These are phyloP conservation scores for Diutina pseudorugosa DNA, from an alignment of 1,139 yeast species.

Conservation along the genomic window DNA sequence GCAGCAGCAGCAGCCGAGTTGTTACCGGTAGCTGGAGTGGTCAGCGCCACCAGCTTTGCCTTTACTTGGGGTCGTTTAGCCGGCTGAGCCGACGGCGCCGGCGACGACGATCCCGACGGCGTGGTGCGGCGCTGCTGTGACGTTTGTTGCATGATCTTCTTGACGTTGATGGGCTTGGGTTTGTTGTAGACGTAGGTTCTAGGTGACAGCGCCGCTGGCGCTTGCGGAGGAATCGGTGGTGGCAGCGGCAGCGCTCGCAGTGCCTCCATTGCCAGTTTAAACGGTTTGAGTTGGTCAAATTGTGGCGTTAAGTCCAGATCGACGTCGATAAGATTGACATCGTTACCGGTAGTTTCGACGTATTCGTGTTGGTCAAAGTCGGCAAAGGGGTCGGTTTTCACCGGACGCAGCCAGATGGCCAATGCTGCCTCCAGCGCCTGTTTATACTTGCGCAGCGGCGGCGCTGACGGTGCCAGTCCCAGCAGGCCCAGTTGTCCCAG, in stretches of 20 bases:
- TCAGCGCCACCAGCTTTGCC: neutral
- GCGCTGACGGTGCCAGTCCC: slow-evolving; percentile 9
- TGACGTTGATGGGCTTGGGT: slow-evolving; percentile 30
- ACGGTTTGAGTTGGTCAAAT: neutral
- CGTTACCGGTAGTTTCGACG: neutral
- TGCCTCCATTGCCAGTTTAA: neutral
- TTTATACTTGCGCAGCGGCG: slow-evolving; percentile 9
- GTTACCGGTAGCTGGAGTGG: neutral
- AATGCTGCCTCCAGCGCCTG: slow-evolving; percentile 2
- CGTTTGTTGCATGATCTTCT: slow-evolving; percentile 20
- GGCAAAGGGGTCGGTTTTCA: slow-evolving; percentile 17
- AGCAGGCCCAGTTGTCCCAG: neutral
- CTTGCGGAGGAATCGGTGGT: neutral
- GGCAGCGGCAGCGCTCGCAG: neutral
- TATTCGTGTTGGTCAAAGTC: slow-evolving; percentile 30
- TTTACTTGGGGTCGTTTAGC: neutral
- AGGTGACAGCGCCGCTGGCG: slow-evolving; percentile 6
- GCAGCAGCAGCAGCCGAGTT: neutral
- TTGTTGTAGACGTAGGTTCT: slow-evolving; percentile 24
- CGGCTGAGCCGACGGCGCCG: slow-evolving; percentile 5
- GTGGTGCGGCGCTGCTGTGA: neutral
- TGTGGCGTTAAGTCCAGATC: slow-evolving; percentile 11
- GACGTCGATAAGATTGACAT: slow-evolving; percentile 23
- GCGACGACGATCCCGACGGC: slow-evolving; percentile 4
- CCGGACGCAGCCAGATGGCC: neutral